A percentile compares a stretch with the other conserved stretches of the same genome.
Evolutionary conservation across 257 asterid genomes (phyloP).

Genomic region (Anisodus acutangulus): DNA sequence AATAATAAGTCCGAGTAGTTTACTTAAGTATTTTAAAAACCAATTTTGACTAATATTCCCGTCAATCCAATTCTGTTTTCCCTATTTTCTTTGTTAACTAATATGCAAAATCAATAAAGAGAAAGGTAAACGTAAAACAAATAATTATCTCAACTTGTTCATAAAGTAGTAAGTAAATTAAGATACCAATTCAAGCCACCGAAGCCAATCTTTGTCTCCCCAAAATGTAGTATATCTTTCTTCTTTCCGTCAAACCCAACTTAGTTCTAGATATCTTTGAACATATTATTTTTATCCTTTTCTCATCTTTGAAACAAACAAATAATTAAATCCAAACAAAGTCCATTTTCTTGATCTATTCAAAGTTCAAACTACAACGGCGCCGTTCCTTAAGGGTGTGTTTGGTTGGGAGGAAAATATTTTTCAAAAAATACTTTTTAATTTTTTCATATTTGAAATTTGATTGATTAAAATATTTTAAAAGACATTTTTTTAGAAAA

Average conservation of each 20-base stretch:
- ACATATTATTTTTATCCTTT: not conserved
- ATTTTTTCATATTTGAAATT: no score
- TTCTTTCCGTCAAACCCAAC: slow-evolving; percentile 18
- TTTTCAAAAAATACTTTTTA: no score
- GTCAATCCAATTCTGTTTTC: not conserved
- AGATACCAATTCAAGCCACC: slow-evolving; percentile 25
- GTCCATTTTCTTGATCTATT: slow-evolving; percentile 30
- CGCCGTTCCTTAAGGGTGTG: slow-evolving; percentile 6
- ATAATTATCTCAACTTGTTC: not conserved
- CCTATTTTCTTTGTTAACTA: not conserved
- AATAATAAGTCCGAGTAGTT: not conserved
- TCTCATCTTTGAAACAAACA: not conserved
- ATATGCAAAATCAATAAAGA: not conserved
- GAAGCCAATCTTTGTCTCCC: slow-evolving; percentile 15
- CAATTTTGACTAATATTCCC: not conserved
- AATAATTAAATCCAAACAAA: not conserved
- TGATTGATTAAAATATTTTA: no score
- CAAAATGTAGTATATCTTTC: slow-evolving; percentile 26
- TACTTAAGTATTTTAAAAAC: not conserved
- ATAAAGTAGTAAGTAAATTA: not conserved
- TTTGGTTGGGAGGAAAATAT: no score
- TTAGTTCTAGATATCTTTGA: slow-evolving; percentile 13
- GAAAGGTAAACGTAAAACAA: not conserved
- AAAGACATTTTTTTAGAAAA: no score
- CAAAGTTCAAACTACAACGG: slow-evolving; percentile 30